Conservation (phyloP, 257 asterid species). For the Agastache rugosa region DNA sequence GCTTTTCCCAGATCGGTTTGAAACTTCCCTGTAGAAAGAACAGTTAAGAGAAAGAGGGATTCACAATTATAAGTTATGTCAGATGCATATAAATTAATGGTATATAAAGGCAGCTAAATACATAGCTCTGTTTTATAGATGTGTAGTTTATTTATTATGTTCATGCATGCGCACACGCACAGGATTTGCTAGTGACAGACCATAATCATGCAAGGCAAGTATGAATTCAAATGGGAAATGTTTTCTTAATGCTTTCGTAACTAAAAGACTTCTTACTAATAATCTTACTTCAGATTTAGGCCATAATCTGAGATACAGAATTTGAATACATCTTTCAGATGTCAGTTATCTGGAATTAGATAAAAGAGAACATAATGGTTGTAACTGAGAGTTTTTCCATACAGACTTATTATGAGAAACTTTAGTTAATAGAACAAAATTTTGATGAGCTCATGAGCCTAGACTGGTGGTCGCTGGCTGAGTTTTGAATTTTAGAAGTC, state of each 20-base stretch:
- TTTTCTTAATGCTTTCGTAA: background rate
- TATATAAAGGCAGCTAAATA: background rate
- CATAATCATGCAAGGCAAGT: background rate
- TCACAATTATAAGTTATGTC: background rate
- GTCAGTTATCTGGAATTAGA: background rate
- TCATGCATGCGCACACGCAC: background rate
- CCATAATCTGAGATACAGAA: background rate
- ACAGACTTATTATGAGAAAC: background rate
- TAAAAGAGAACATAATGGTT: background rate
- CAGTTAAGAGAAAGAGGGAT: background rate
- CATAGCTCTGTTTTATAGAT: background rate
- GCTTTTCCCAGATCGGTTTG: constrained; percentile 92
- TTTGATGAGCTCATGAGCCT: background rate
- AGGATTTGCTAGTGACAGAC: background rate
- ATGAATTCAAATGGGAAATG: background rate
- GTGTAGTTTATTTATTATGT: background rate
- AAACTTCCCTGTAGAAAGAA: constrained; percentile 71
- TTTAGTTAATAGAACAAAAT: background rate
- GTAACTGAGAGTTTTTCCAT: background rate
- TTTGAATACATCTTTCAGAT: background rate
- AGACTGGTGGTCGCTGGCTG: background rate
- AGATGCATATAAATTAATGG: background rate
- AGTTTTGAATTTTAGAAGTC: background rate
- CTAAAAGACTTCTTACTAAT: background rate
- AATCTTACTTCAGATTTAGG: background rate